Evolutionary conservation across 192 early-diverging fungal genomes (phyloP), one percentile per base, ranked within the genome.

Genomic region (Umbelopsis ramanniana): DNA sequence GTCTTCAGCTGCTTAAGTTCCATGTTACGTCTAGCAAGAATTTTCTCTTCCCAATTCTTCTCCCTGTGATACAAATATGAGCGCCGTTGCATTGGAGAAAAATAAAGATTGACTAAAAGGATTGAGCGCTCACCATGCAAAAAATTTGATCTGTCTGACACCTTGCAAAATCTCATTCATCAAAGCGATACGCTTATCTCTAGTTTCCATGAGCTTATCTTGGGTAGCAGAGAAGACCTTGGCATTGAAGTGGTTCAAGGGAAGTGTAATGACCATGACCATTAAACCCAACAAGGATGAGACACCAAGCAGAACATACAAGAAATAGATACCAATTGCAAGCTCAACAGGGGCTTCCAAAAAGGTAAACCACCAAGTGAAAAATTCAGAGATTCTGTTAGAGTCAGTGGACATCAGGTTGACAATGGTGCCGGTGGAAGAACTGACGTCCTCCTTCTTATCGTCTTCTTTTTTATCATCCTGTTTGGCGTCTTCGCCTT

Each of bases 81-180:
- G 40, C 40, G 40, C 6, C 40, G 11, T 11, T 12, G 40, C 40
- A 43, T 11, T 43, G 40, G 6, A 4, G 6, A 11, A 12, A 0
- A 11, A 43, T 40, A 12, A 12, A 43, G 0, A 5, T 7, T 7
- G 6, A 43, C 40, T 43, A 12, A 6, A 43, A 43, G 40, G 6
- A 43, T 2, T 7, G 11, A 43, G 8, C 6, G 11, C 57, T 63
- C 35, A 63, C 79, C 79, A 91, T 15, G 86, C 87, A 66, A 88
- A 91, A 54, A 87, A 87, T 73, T 91, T 92, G 73, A 92, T 86
- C 15, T 85, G 81, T 22, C 84, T 83, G 24, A 90, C 86, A 7
- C 86, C 79, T 66, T 87, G 85, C 10, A 90, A 53, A 14, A 94
- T 74, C 70, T 94, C 91, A 73, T 93, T 88, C 78, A 90, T 89